Conservation (phyloP, 2,329 filamentous ascomycete genomes). For the Colletotrichum agaves region DNA sequence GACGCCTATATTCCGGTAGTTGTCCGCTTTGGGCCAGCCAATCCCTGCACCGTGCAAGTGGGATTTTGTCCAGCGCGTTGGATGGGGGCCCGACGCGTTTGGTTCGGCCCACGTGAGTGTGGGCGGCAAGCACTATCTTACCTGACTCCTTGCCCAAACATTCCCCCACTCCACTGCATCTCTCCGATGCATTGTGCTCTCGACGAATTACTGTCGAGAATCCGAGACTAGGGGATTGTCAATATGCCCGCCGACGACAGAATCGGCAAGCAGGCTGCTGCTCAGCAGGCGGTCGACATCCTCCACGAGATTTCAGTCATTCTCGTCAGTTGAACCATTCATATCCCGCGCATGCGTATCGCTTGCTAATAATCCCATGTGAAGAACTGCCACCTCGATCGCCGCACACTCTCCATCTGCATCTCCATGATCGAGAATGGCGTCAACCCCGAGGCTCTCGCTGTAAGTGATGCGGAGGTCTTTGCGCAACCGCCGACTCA, state of each 20-base stretch:
- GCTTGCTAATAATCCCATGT: slow-evolving; percentile 20
- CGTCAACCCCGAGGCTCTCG: slow-evolving; percentile 93
- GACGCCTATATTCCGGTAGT: slow-evolving; percentile 27
- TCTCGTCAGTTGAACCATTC: slow-evolving; percentile 68
- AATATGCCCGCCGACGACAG: slow-evolving; percentile 54
- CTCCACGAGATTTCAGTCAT: slow-evolving; percentile 89
- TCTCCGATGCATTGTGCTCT: background rate
- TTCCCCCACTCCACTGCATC: slow-evolving; percentile 8
- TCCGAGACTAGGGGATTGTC: background rate
- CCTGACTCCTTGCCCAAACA: background rate
- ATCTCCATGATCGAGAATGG: slow-evolving; percentile 98
- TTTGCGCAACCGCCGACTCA: background rate
- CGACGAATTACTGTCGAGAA: slow-evolving; percentile 3
- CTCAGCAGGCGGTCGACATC: slow-evolving; percentile 85
- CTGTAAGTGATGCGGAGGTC: slow-evolving; percentile 68
- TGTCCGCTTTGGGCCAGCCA: slow-evolving; percentile 19
- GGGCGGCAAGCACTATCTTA: background rate
- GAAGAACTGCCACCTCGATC: slow-evolving; percentile 93
- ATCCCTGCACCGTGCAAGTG: slow-evolving; percentile 25
- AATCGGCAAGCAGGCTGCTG: slow-evolving; percentile 76
- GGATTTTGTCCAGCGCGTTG: slow-evolving; percentile 24
- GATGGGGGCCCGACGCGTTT: slow-evolving; percentile 22
- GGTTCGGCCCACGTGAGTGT: background rate
- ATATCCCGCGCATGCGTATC: background rate
- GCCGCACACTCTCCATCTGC: slow-evolving; percentile 91